Conservation (phyloP, 148 eudicot genomes). For the Pouteria glomerata region DNA sequence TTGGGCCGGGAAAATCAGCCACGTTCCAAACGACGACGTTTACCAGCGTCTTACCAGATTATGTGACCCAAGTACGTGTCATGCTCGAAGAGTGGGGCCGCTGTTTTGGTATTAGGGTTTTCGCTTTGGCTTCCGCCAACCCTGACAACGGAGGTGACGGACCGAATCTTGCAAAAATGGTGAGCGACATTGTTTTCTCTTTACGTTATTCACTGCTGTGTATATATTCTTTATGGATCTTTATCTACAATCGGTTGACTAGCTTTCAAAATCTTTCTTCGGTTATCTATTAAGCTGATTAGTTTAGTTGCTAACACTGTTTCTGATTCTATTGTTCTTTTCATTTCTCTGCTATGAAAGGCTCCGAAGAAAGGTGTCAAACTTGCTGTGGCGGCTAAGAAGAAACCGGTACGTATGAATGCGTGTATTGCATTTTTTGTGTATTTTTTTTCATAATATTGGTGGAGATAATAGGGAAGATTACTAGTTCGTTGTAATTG, state of each 20-base stretch:
- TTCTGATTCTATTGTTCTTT: background rate
- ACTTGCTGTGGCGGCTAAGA: conserved; percentile 38
- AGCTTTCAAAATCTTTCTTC: background rate
- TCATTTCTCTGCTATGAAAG: conserved; percentile 11
- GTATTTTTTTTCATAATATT: background rate
- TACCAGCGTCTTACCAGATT: too few species aligned
- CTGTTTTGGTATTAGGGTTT: background rate
- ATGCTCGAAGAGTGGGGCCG: background rate
- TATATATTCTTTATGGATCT: background rate
- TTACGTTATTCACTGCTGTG: background rate
- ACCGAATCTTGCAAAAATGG: conserved; percentile 10
- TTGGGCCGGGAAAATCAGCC: too few species aligned
- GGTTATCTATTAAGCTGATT: too few species aligned
- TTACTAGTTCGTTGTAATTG: background rate
- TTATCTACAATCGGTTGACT: background rate
- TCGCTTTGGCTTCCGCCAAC: conserved; percentile 2
- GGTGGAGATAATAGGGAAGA: background rate
- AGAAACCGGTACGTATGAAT: conserved; percentile 30
- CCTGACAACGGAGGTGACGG: background rate
- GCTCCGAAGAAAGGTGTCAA: conserved; percentile 53
- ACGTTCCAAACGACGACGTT: background rate
- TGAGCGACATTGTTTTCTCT: background rate
- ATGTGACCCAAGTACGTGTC: background rate
- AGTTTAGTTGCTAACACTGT: background rate
- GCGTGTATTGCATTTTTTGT: background rate